phyloP scores from a whole-genome alignment of 192 early-diverging fungal species.

The Diversispora eburnea region DNA sequence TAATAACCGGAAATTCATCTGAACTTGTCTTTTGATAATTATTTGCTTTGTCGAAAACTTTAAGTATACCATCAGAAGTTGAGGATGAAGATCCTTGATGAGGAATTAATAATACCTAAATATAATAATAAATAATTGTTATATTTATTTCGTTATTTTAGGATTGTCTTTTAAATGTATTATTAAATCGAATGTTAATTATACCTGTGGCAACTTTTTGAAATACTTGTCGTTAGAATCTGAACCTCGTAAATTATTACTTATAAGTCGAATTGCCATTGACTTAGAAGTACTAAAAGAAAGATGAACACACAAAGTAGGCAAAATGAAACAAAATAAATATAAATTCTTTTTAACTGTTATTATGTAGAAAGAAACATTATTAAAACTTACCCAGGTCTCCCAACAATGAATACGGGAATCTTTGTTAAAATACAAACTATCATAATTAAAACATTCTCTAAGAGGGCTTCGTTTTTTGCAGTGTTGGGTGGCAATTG shows the following conservation, averaged over 20 bases:
- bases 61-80: constrained; percentile 24
- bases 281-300: constrained; percentile 19
- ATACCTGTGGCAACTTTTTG: constrained; percentile 10
- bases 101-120: constrained; percentile 5
- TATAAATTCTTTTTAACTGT: background rate
- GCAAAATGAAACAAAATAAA: background rate
- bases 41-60: constrained; percentile 25
- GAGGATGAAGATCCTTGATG: constrained; percentile 28
- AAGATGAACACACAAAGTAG: background rate
- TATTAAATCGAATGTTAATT: no score
- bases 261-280: constrained; percentile 19
- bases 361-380: background rate
- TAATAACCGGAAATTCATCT: background rate
- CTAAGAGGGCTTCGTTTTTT: constrained; percentile 17
- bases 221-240: constrained; percentile 22
- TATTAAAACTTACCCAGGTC: constrained; percentile 17
- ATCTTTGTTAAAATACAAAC: constrained; percentile 25
- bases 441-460: constrained; percentile 22
- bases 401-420: background rate
- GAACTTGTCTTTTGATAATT: constrained; percentile 20
- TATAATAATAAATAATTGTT: no score
- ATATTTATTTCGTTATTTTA: no score
- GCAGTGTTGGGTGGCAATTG: background rate
- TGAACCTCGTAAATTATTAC: constrained; percentile 21
- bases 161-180: no score